Conservation (phyloP, 306 rosid genomes). For the Gastrolobium bilobum region DNA sequence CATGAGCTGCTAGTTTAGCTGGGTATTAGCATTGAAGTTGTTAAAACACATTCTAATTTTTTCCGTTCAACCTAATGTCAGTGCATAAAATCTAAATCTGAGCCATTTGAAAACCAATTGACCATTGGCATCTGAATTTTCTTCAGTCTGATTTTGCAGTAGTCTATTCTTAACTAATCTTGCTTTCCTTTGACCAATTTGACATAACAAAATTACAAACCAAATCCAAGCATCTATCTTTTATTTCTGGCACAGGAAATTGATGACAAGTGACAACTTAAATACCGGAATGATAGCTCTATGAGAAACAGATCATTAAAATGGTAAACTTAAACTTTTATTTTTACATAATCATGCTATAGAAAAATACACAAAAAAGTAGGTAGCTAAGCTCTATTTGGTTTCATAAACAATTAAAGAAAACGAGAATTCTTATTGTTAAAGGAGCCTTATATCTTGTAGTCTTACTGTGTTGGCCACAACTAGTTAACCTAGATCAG, state of each 20-base stretch:
- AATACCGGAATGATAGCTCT: neutral
- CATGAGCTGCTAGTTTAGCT: neutral
- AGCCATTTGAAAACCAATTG: neutral
- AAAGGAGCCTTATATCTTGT: slow-evolving; percentile 29
- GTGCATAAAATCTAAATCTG: neutral
- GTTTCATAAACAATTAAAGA: slow-evolving; percentile 36
- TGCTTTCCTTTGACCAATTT: neutral
- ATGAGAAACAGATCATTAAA: slow-evolving; percentile 19
- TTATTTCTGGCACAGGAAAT: slow-evolving; percentile 8
- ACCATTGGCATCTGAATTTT: neutral
- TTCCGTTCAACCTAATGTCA: neutral
- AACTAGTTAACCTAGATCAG: slow-evolving; percentile 27
- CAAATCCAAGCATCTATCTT: slow-evolving; percentile 11
- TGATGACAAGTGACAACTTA: neutral
- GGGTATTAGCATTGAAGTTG: neutral
- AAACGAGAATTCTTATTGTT: slow-evolving; percentile 14
- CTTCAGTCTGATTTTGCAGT: neutral
- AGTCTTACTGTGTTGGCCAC: neutral
- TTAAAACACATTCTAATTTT: neutral
- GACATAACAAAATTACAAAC: neutral
- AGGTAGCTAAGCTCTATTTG: slow-evolving; percentile 25
- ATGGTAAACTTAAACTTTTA: neutral
- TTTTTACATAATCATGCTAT: slow-evolving; percentile 8
- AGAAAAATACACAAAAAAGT: slow-evolving; percentile 23
- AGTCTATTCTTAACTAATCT: neutral